Percentiles rank a stretch among this genome's conserved stretches.
Conservation (phyloP, 2,329 filamentous ascomycete genomes). For the Botrytis aclada region DNA sequence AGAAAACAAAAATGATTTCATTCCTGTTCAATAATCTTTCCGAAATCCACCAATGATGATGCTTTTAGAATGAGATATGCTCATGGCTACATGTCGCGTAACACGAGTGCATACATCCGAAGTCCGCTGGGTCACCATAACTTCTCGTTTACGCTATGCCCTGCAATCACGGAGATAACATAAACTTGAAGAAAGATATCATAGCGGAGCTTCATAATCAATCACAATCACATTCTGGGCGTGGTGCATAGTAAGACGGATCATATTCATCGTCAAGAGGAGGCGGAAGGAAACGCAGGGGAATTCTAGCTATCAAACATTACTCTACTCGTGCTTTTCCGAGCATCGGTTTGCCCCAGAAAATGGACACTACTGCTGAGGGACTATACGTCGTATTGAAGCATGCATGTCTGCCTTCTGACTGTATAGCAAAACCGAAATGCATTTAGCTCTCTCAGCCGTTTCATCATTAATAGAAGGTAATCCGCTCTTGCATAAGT, state of each 20-base stretch:
- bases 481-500: neutral
- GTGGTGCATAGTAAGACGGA: slow-evolving; percentile 11
- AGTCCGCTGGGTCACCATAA: neutral
- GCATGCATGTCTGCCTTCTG: slow-evolving; percentile 1
- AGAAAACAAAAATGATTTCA: neutral
- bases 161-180: slow-evolving; percentile 4
- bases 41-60: neutral
- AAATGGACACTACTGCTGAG: neutral
- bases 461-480: slow-evolving; percentile 4
- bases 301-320: neutral
- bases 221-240: slow-evolving; percentile 16
- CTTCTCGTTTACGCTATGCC: neutral
- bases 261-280: neutral
- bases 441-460: neutral
- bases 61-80: neutral
- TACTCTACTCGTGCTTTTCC: neutral
- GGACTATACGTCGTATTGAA: neutral
- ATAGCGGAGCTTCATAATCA: slow-evolving; percentile 2
- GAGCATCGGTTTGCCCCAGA: neutral
- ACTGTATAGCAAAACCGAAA: neutral
- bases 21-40: neutral
- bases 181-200: slow-evolving; percentile 11
- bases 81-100: slow-evolving; percentile 15
- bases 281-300: neutral
- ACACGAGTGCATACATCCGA: slow-evolving; percentile 16